Conservation (phyloP, 1,284 basidiomycete species). For the Mycena citricolor region DNA sequence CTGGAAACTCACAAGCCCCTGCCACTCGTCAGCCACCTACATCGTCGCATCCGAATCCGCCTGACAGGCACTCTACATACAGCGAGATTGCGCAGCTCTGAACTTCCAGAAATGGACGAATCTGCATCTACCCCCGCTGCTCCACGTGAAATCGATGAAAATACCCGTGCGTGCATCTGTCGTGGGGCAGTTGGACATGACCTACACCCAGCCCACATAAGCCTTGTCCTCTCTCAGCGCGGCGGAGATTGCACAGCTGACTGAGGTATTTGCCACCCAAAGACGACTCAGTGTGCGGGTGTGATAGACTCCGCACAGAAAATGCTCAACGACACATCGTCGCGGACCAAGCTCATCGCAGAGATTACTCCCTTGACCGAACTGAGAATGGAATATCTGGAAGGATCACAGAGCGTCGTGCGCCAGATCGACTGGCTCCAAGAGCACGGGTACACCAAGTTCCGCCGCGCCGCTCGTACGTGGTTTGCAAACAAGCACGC, state of each 20-base stretch:
- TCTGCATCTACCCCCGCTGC: conserved; percentile 7
- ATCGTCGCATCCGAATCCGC: too few relatives aligned
- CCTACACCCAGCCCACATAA: conserved; percentile 1
- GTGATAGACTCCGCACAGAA: conserved; percentile 10
- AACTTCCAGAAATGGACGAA: conserved; percentile 13
- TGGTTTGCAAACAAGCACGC: too few relatives aligned
- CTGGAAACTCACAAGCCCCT: too few relatives aligned
- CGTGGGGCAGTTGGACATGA: neutral
- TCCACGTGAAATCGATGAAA: conserved; percentile 17
- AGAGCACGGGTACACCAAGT: conserved; percentile 16
- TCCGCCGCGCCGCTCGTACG: conserved; percentile 18
- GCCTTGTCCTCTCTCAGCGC: conserved; percentile 18
- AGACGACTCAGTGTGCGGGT: too few relatives aligned
- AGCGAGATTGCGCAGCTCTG: conserved; percentile 20
- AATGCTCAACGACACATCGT: conserved; percentile 19
- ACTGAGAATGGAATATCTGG: conserved; percentile 18
- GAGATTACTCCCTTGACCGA: conserved; percentile 18
- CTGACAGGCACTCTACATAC: too few relatives aligned
- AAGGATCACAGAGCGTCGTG: conserved; percentile 18
- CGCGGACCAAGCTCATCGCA: conserved; percentile 20
- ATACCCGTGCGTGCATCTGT: conserved; percentile 20
- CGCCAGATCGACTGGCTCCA: conserved; percentile 21
- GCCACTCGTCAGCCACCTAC: too few relatives aligned
- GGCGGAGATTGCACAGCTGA: conserved; percentile 19
- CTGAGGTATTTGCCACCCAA: conserved; percentile 8